Evolutionary conservation across 352 stramenopile species (phyloP), one percentile per base, ranked within the genome.

Genomic region (Saprolegnia diclina): DNA sequence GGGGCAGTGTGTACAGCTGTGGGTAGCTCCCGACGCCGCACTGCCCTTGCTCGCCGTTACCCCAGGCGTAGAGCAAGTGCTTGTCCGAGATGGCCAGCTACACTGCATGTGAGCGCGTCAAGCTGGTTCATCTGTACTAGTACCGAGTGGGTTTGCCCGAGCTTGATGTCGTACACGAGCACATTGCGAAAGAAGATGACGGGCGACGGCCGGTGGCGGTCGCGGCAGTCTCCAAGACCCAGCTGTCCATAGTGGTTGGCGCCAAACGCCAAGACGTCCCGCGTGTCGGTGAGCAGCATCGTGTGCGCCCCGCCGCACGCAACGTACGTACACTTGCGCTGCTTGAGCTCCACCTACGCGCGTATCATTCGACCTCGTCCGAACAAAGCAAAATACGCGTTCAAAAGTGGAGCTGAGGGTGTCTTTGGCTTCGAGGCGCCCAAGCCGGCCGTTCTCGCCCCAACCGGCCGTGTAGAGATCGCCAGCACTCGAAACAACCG

Each of bases 1-100:
- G 82, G 1, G 83, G 83, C n/a, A 89, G 59, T 0, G 79, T 92
- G 67, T 92, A 92, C 37, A 89, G 78, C 65, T 92, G 82, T 24
- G 83, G 80, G 66, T 82, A 89, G n/a, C 77, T 72, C 1, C 75
- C 77, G 38, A 92, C 56, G 48, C 83, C 82, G 45, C 83, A 92
- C 73, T 92, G 83, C 14, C 83, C 81, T 35, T 90, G 78, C 67
- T 90, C 83, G 54, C 89, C 82, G 53, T 77, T 87, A 0, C 83
- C 83, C 83, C 83, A 92, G 0, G 83, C 79, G 56, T 89, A 90
- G 5, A 69, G 46, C 48, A 90, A 61, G 9, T 79, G 73, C 14
- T 73, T 76, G 59, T 92, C 83, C 32, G 79, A 59, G 21, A 65
- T 65, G 29, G 52, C 52, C 18, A 71, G 14, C 52, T 65, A 71